Conservation (phyloP, 495 filamentous ascomycete species). For the Hypoxylon lienhwacheense region DNA sequence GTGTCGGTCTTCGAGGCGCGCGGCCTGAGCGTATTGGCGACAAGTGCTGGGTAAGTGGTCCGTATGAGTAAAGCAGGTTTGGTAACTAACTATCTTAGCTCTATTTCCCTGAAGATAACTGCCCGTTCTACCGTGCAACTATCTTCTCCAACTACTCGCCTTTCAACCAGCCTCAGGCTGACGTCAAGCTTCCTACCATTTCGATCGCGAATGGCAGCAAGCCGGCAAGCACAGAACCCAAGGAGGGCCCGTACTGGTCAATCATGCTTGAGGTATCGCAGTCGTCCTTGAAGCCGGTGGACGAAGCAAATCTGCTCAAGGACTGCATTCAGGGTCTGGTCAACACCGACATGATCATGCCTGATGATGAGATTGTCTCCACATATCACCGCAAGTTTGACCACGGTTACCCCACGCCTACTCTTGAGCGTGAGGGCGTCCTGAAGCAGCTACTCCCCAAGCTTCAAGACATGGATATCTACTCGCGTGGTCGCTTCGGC, state of each 20-base stretch:
- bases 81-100: slow-evolving; percentile 58
- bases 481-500: slow-evolving; percentile 95
- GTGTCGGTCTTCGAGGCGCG: slow-evolving; percentile 87
- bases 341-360: slow-evolving; percentile 93
- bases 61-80: too few relatives aligned
- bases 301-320: slow-evolving; percentile 75
- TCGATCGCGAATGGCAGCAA: slow-evolving; percentile 84
- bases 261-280: slow-evolving; percentile 99
- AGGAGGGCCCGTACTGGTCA: slow-evolving; percentile 97
- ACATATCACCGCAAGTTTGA: slow-evolving; percentile 99
- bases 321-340: slow-evolving; percentile 95
- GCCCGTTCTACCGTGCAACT: slow-evolving; percentile 98
- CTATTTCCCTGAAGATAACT: slow-evolving; percentile 99
- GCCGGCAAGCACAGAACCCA: slow-evolving; percentile 64
- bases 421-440: slow-evolving; percentile 92
- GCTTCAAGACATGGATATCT: slow-evolving; percentile 88
- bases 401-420: slow-evolving; percentile 96
- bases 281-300: slow-evolving; percentile 90
- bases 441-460: slow-evolving; percentile 90
- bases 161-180: slow-evolving; percentile 86
- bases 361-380: slow-evolving; percentile 92
- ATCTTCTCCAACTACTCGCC: slow-evolving; percentile 99
- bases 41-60: slow-evolving; percentile 86
- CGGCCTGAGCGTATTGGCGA: slow-evolving; percentile 97
- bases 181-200: slow-evolving; percentile 82